phyloP scores from a whole-genome alignment of 2,329 filamentous ascomycete genomes.

The Fusarium irregulare region DNA sequence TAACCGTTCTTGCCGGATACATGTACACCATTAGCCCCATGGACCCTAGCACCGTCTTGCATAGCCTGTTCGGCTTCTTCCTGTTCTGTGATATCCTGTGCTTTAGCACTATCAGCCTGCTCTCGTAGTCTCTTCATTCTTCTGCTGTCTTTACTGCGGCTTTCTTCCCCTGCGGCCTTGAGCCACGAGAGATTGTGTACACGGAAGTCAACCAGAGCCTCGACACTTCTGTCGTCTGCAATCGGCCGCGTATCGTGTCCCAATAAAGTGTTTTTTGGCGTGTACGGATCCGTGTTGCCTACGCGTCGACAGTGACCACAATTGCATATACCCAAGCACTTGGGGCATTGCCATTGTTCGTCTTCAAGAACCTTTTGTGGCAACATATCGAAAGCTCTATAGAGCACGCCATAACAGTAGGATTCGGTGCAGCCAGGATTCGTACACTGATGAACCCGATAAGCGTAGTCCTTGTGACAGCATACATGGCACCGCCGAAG shows the following conservation, averaged over 20 bases:
- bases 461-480: conserved; percentile 79
- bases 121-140: conserved; percentile 68
- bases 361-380: conserved; percentile 85
- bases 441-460: conserved; percentile 86
- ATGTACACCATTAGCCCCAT: conserved; percentile 13
- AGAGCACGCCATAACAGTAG: conserved; percentile 95
- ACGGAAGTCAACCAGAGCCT: conserved; percentile 90
- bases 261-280: conserved; percentile 86
- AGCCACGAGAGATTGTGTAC: conserved; percentile 90
- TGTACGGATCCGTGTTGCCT: conserved; percentile 78
- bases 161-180: conserved; percentile 67
- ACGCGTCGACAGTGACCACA: conserved; percentile 80
- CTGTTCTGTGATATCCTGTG: conserved; percentile 56
- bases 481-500: conserved; percentile 83
- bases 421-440: conserved; percentile 74
- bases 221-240: conserved; percentile 90
- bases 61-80: conserved; percentile 44
- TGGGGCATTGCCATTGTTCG: conserved; percentile 87
- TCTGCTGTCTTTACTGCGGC: conserved; percentile 66
- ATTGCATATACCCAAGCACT: conserved; percentile 87
- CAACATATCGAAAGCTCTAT: conserved; percentile 90
- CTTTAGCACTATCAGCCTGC: conserved; percentile 68
- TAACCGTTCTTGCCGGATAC: conserved; percentile 42
- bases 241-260: conserved; percentile 92
- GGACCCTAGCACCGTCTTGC: conserved; percentile 18